Base-by-base conservation (phyloP, 1,284 basidiomycete species). In the Marasmius tenuissimus region DNA sequence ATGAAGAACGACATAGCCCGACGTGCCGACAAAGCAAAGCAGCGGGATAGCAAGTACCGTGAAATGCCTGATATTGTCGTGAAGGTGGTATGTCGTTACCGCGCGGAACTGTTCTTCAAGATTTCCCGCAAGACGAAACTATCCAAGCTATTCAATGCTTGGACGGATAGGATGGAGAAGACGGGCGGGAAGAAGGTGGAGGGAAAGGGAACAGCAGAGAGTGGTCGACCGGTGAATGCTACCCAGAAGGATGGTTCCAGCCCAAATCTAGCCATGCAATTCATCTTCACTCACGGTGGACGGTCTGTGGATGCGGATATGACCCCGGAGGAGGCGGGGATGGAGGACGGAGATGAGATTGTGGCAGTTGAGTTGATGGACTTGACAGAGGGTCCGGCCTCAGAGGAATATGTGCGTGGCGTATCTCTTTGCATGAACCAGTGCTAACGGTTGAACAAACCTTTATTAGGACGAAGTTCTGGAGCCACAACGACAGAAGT, bases 351-450 rank as follows among this genome's bases (percentile, higher is more conserved):
- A 7, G 92, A 94, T 71, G 90, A 92, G 74, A 92, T 94, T 69
- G 76, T 92, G 57, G 92, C 92, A 16, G 87, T 94, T 11, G 92
- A 94, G 77, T 75, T 94, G 72, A 91, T 93, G 89, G 92, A 94
- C 71, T 77, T 94, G 65, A 93, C 92, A 8, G 86, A 88, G 60
- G 84, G 83, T 18, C 77, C 84, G 11, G 80, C 79, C 53, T 75
- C 81, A 34, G 88, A 91, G 64, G 81, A 83, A 67, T 82, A 82
- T 79, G 88, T 87, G 69, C 73, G 87, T 78, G 38, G 10, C 63
- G 61, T 18, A 38, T 57, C 63, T 50, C 5, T 16, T 51, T 63
- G 49, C 7, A 16, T 52, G 53, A 54, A 33, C 2, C 61, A 11
- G 47, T 59, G 33, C 27, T 22, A 51, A n/a, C 53, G 35, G 52